A percentile compares a stretch with the other conserved stretches of the same genome.
phyloP scores from a whole-genome alignment of 352 stramenopile species.

The Phytophthora podocarpi region DNA sequence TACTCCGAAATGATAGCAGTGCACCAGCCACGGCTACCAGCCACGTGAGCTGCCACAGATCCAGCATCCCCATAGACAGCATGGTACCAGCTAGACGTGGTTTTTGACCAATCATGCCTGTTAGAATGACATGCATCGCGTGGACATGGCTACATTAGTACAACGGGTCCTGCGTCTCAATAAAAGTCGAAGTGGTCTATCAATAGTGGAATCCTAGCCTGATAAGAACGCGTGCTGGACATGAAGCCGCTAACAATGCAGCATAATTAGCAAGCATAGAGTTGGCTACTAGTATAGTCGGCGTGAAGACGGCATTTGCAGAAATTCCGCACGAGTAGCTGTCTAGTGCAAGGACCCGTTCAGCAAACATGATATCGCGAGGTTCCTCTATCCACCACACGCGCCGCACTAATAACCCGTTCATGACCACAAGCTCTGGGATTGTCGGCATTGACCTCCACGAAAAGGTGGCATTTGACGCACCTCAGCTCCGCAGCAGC shows the following conservation, averaged over 20 bases:
- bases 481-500: slow-evolving; percentile 42
- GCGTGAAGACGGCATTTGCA: slow-evolving; percentile 3
- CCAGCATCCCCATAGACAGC: slow-evolving; percentile 22
- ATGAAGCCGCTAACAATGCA: slow-evolving; percentile 17
- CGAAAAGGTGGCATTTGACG: slow-evolving; percentile 70
- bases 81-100: neutral
- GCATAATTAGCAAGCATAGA: neutral
- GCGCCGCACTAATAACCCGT: slow-evolving; percentile 73
- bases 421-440: slow-evolving; percentile 87
- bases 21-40: slow-evolving; percentile 32
- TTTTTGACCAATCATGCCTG: slow-evolving; percentile 26
- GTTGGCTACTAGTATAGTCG: neutral
- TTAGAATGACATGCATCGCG: no score
- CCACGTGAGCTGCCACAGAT: slow-evolving; percentile 44
- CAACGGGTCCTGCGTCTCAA: no score
- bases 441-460: slow-evolving; percentile 81
- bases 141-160: slow-evolving; percentile 8
- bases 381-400: slow-evolving; percentile 77
- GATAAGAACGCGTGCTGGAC: slow-evolving; percentile 20
- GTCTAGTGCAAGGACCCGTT: neutral
- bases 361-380: slow-evolving; percentile 62
- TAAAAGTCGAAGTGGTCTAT: slow-evolving; percentile 17
- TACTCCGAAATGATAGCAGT: slow-evolving; percentile 41
- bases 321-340: neutral
- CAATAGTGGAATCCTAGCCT: slow-evolving; percentile 7